Evolutionary conservation across 2,329 filamentous ascomycete genomes (phyloP).

Genomic region (Ophiostoma fasciatum): DNA sequence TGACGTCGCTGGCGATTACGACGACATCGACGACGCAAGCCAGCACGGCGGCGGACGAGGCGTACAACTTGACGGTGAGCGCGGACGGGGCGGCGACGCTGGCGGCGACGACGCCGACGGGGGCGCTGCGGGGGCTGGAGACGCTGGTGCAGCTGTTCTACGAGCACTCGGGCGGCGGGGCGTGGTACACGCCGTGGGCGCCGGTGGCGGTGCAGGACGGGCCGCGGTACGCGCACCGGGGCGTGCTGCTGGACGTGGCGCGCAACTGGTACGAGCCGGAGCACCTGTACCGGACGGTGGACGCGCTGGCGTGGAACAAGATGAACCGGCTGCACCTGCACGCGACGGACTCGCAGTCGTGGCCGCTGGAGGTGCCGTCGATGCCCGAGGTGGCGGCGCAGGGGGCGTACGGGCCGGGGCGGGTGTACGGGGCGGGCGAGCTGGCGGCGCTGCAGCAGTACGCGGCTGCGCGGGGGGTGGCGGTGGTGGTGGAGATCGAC

Average conservation of each 20-base stretch:
- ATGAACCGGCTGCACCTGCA: conserved; percentile 73
- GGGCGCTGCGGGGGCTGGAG: conserved; percentile 58
- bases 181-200: conserved; percentile 53
- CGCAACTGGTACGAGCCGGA: conserved; percentile 54
- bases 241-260: conserved; percentile 64
- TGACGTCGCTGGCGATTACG: conserved; percentile 46
- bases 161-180: conserved; percentile 41
- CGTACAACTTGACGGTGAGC: conserved; percentile 52
- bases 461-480: conserved; percentile 51
- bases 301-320: conserved; percentile 65
- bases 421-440: conserved; percentile 53
- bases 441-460: conserved; percentile 55
- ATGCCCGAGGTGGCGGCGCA: conserved; percentile 57
- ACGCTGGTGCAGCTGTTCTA: conserved; percentile 73
- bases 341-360: conserved; percentile 70
- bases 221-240: conserved; percentile 63
- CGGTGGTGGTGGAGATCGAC: conserved; percentile 64
- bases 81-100: conserved; percentile 45
- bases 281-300: conserved; percentile 60
- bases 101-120: conserved; percentile 48
- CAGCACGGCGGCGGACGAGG: conserved; percentile 42
- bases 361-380: conserved; percentile 67
- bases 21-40: conserved; percentile 49
- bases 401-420: conserved; percentile 54
- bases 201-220: conserved; percentile 59